Evolutionary conservation across 208 protist genomes (phyloP), one percentile per base, ranked within the genome.

Genomic region (Vickermania ingenoplastis): DNA sequence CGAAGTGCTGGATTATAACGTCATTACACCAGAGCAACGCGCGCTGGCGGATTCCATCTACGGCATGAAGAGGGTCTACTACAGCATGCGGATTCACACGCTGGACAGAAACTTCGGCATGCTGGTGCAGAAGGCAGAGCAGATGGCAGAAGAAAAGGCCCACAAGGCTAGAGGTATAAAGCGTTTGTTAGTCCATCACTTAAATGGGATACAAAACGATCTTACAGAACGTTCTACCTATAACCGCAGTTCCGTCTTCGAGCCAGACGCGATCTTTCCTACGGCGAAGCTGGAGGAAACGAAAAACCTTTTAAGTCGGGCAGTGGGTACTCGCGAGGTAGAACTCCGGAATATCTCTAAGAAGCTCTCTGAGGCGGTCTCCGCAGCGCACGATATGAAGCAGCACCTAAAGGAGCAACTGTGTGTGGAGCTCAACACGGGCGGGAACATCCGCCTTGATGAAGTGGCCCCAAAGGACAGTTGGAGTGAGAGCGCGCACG

Each of bases 51-150:
- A 94, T 49, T 84, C 81, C 1, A 88, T 96, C 0, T 91, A 90
- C 63, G 63, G 73, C 52, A 98, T 96, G 58, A 98, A 98, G 67
- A 70, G 73, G 53, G 86, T 96, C 61, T 98, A 97, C 71, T 98
- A 98, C 67, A 93, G 88, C 60, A 97, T 97, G 83, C 78, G 94
- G 14, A 80, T 94, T 28, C 89, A 90, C 52, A 89, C 91, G 53
- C 58, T 97, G n/a, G 74, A 91, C 57, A 73, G 91, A 11, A 93
- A 97, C 63, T 63, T 89, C 25, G 59, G 72, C 1, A 67, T 91
- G 17, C 63, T 96, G 57, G n/a, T 61, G 17, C 41, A 51, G 13
- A 60, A 69, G 23, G 36, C 17, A 31, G 36, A 59, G 21, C 49
- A 76, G 63, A 61, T 67, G 14, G 53, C 64, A 11, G 54, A 64